A percentile compares a stretch with the other conserved stretches of the same genome.
Conservation (phyloP, 2,329 filamentous ascomycete species). For the Cladophialophora yegresii region DNA sequence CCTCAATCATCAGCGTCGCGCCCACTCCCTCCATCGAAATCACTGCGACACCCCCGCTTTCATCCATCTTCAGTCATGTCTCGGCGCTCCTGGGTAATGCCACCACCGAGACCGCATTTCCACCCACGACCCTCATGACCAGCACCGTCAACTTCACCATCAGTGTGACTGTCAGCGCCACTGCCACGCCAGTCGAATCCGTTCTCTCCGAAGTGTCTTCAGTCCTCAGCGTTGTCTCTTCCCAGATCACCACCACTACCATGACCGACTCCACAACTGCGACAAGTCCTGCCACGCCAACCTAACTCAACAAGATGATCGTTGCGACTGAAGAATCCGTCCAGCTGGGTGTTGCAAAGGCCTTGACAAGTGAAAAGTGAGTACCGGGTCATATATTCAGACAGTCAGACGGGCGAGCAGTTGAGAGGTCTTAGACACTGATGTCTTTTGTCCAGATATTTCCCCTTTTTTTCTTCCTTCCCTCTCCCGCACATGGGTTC, state of each 20-base stretch:
- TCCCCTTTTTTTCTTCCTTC: background rate
- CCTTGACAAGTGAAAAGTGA: background rate
- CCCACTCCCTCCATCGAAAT: background rate
- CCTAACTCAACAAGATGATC: background rate
- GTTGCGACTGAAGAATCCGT: background rate
- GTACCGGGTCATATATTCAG: background rate
- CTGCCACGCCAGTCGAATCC: background rate
- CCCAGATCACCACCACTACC: background rate
- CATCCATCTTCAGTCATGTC: background rate
- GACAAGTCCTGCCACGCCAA: background rate
- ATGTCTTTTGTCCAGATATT: background rate
- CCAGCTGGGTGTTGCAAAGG: background rate
- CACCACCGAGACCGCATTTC: background rate
- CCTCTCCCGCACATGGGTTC: background rate
- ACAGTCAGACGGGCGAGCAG: background rate
- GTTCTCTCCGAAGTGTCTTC: background rate
- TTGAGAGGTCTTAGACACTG: background rate
- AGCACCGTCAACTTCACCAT: background rate
- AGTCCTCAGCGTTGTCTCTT: background rate
- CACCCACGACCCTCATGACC: background rate
- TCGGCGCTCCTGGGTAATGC: background rate
- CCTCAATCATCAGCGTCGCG: background rate
- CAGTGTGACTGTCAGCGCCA: background rate
- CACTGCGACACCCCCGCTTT: background rate
- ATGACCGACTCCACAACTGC: background rate